These are phyloP conservation scores for Peterozyma toletana DNA, from an alignment of 805 yeast genomes.

Conservation along the genomic window DNA sequence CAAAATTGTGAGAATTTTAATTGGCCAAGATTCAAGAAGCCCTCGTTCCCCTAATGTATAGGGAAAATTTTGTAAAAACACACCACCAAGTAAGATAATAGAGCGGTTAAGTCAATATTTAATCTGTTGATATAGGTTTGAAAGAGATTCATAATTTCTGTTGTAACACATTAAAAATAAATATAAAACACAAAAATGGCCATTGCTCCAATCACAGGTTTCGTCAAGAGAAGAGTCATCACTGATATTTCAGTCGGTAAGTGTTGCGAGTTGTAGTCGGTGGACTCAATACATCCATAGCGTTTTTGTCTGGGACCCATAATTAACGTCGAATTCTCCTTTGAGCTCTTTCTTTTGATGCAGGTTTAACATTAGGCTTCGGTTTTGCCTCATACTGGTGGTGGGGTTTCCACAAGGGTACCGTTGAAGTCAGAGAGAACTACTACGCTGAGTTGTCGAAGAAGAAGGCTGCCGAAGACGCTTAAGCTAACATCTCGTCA, in stretches of 20 bases:
- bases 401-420: constrained; percentile 74
- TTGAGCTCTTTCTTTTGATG: background rate
- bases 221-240: constrained; percentile 72
- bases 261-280: constrained; percentile 16
- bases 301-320: background rate
- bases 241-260: constrained; percentile 73
- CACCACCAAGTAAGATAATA: background rate
- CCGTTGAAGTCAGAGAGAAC: constrained; percentile 71
- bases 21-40: background rate
- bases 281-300: background rate
- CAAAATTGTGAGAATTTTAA: background rate
- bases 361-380: constrained; percentile 22
- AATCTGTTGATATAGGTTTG: background rate
- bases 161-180: background rate
- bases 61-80: too few relatives aligned
- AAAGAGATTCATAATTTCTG: background rate
- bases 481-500: too few relatives aligned
- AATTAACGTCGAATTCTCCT: background rate
- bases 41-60: background rate
- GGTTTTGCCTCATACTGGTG: constrained; percentile 73
- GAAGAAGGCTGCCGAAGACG: constrained; percentile 56
- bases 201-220: constrained; percentile 81
- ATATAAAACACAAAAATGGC: constrained; percentile 46
- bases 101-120: background rate
- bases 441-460: constrained; percentile 77